Conservation (phyloP, 176 grass and related monocot species). For the Oropetium thomaeum region DNA sequence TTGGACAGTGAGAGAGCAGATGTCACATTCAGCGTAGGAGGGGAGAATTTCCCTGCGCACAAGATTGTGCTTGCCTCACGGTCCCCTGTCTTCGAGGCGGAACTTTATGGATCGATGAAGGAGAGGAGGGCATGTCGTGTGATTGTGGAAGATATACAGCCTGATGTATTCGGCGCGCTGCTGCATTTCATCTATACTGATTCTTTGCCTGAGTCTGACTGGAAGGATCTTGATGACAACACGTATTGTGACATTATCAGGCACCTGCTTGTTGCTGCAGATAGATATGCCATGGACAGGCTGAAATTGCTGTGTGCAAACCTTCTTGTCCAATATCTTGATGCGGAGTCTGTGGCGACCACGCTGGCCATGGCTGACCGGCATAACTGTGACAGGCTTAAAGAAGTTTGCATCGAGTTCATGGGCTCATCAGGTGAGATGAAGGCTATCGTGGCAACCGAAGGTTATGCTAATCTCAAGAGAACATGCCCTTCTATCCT, state of each 20-base stretch:
- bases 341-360: neutral
- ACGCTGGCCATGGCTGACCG: conserved; percentile 18
- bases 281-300: conserved; percentile 22
- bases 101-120: neutral
- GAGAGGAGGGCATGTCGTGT: neutral
- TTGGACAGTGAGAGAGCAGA: neutral
- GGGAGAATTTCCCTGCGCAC: neutral
- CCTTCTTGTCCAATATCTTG: neutral
- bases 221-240: neutral
- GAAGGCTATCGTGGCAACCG: neutral
- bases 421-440: neutral
- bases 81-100: neutral
- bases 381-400: neutral
- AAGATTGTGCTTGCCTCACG: neutral
- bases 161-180: conserved; percentile 15
- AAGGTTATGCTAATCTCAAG: neutral
- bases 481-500: conserved; percentile 16
- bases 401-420: conserved; percentile 29
- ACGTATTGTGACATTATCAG: neutral
- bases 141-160: conserved; percentile 29
- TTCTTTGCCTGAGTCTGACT: neutral
- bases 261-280: conserved; percentile 20
- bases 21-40: neutral
- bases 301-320: conserved; percentile 10
- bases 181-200: conserved; percentile 39